These are phyloP conservation scores for Extremus antarcticus DNA, from an alignment of 495 filamentous ascomycete species.

Conservation along the genomic window DNA sequence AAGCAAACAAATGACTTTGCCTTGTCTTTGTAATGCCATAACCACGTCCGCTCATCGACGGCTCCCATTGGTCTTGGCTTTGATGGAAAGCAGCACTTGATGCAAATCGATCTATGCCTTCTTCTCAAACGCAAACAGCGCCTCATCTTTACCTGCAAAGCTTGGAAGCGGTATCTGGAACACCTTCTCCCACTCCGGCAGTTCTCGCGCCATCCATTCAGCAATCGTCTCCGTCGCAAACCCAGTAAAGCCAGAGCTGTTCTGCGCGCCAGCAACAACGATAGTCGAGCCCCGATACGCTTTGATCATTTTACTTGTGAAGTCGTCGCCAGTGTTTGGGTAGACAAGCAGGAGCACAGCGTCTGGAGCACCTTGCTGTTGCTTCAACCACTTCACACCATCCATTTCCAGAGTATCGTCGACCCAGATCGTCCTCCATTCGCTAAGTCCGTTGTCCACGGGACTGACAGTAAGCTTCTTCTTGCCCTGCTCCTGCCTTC, in stretches of 20 bases:
- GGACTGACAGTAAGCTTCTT: constrained; percentile 26
- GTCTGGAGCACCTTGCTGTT: constrained; percentile 30
- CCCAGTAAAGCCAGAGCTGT: constrained; percentile 51
- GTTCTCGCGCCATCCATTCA: constrained; percentile 43
- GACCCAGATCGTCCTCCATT: constrained; percentile 49
- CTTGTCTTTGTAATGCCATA: neutral
- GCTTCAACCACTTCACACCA: constrained; percentile 36
- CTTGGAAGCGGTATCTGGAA: constrained; percentile 32
- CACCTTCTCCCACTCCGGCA: constrained; percentile 18
- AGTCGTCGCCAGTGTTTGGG: constrained; percentile 44
- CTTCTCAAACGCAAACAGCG: constrained; percentile 33
- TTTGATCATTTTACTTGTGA: constrained; percentile 42
- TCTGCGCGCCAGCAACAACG: constrained; percentile 54
- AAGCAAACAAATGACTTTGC: neutral
- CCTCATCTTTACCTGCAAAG: constrained; percentile 36
- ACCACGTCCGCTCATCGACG: too few relatives aligned
- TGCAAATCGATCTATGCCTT: neutral
- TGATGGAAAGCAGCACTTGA: neutral
- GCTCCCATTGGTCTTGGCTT: too few relatives aligned
- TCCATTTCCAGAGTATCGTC: constrained; percentile 42
- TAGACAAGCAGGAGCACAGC: constrained; percentile 50
- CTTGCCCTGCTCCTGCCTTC: constrained; percentile 29
- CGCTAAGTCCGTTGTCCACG: constrained; percentile 44
- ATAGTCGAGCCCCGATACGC: constrained; percentile 46
- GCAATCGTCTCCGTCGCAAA: constrained; percentile 44